phyloP scores from a whole-genome alignment of 2,329 filamentous ascomycete genomes.

The Aspergillus candidus region DNA sequence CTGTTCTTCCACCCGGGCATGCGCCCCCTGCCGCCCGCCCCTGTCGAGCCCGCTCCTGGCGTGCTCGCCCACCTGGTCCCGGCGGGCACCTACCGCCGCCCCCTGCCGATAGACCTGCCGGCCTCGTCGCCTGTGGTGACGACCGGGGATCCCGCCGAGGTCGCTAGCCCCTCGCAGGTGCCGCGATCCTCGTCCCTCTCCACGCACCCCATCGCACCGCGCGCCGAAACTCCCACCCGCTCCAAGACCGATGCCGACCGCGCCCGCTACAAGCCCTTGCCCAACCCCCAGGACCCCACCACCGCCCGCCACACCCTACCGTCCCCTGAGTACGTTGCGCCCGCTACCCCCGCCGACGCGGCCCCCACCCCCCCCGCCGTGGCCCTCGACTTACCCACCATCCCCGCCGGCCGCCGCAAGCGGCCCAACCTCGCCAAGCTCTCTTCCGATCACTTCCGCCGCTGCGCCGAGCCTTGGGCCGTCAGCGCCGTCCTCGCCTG shows the following conservation, averaged over 20 bases:
- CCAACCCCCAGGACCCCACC: slow-evolving; percentile 14
- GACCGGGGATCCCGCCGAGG: slow-evolving; percentile 47
- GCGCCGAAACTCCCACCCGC: slow-evolving; percentile 72
- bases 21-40: slow-evolving; percentile 57
- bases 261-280: slow-evolving; percentile 48
- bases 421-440: slow-evolving; percentile 84
- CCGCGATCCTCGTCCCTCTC: slow-evolving; percentile 76
- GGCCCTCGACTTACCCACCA: slow-evolving; percentile 73
- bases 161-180: slow-evolving; percentile 45
- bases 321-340: slow-evolving; percentile 24
- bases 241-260: slow-evolving; percentile 90
- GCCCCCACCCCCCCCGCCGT: slow-evolving; percentile 43
- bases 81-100: slow-evolving; percentile 54
- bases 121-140: slow-evolving; percentile 35
- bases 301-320: too few relatives aligned
- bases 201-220: slow-evolving; percentile 73
- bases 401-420: slow-evolving; percentile 71
- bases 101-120: slow-evolving; percentile 24
- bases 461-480: slow-evolving; percentile 86
- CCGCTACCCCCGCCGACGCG: slow-evolving; percentile 45
- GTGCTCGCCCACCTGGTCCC: slow-evolving; percentile 44
- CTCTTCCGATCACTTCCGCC: slow-evolving; percentile 71
- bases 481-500: slow-evolving; percentile 80
- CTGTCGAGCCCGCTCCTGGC: slow-evolving; percentile 51
- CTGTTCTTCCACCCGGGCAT: slow-evolving; percentile 91